Conservation (phyloP, 495 filamentous ascomycete genomes). For the Podospora didyma region DNA sequence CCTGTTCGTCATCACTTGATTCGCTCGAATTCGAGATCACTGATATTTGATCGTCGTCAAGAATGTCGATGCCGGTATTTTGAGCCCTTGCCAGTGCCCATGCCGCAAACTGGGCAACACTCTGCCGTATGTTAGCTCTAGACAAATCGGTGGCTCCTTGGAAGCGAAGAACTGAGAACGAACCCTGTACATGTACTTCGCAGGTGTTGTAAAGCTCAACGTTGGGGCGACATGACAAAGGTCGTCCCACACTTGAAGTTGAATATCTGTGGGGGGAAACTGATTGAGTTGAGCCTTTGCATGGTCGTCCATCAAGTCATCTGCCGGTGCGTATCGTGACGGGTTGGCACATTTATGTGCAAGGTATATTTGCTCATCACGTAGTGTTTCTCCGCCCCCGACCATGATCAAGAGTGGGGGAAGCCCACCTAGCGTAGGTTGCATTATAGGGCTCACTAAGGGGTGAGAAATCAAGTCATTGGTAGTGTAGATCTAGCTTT, state of each 20-base stretch:
- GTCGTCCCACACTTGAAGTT: constrained; percentile 95
- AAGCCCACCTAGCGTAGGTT: constrained; percentile 81
- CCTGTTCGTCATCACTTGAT: constrained; percentile 36
- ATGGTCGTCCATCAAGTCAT: constrained; percentile 60
- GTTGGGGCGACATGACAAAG: constrained; percentile 89
- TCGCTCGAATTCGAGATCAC: constrained; percentile 61
- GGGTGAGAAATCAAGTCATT: constrained; percentile 85
- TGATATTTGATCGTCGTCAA: constrained; percentile 72
- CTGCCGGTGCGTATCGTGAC: constrained; percentile 62
- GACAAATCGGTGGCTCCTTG: background rate
- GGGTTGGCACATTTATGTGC: constrained; percentile 92
- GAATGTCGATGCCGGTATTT: constrained; percentile 69
- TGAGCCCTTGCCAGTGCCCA: constrained; percentile 86
- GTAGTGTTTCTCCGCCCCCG: constrained; percentile 82
- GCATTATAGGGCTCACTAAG: constrained; percentile 80
- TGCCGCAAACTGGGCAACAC: constrained; percentile 82
- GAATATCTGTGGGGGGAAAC: constrained; percentile 81
- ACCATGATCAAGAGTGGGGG: constrained; percentile 81
- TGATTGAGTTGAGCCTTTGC: constrained; percentile 56
- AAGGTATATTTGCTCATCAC: constrained; percentile 91
- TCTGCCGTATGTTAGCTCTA: constrained; percentile 28
- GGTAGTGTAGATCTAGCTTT: constrained; percentile 72
- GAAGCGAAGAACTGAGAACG: background rate
- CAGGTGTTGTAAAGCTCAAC: constrained; percentile 86
- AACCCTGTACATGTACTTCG: constrained; percentile 79